Base-by-base conservation (phyloP, 225 moss, liverwort and hornwort species). In the Physcomitrium patens region DNA sequence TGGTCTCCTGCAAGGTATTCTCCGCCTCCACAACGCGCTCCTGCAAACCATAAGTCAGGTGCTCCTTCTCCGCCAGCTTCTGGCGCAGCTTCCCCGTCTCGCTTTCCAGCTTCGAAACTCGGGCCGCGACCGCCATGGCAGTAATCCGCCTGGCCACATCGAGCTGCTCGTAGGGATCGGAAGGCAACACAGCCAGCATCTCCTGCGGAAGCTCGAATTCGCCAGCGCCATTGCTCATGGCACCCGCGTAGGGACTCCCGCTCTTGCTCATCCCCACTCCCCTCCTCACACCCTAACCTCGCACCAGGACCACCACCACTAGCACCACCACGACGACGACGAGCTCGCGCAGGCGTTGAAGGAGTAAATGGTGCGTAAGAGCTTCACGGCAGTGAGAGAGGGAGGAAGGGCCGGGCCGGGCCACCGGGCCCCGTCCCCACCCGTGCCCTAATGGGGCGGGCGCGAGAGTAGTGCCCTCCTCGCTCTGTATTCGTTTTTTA, bases 161-260 rank as follows among this genome's bases (percentile, higher is more conserved):
- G 68, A 95, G 91, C 89, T 95, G 92, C 77, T 95, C 94, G 57
- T 95, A 91, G 14, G 94, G 92, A 85, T 95, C 92, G 67, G 90
- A 74, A 2, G 94, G 94, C 20, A 95, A 74, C 63, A 91, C 92
- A 59, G 89, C 81, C 42, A 95, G 62, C 5, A 95, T 74, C 78
- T 95, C 92, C 82, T 85, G 89, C 57, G 94, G 87, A 26, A 95
- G 85, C 75, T 95, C 94, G 77, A 85, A 92, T 90, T 94, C 92
- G 47, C 86, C 86, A 7, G 31, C 31, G 43, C 89, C 92, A 54
- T 78, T 85, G 6, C 52, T 67, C 76, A 81, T 72, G 61, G 61
- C 45, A 55, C 70, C 71, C 27, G 4, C 12, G 54, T 55, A 55
- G 17, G 17, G 54, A 12, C 43, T 58, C 37, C 60, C 76, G 76